Evolutionary conservation across 192 early-diverging fungal species (phyloP).

Genomic region (Physocladia obscura): DNA sequence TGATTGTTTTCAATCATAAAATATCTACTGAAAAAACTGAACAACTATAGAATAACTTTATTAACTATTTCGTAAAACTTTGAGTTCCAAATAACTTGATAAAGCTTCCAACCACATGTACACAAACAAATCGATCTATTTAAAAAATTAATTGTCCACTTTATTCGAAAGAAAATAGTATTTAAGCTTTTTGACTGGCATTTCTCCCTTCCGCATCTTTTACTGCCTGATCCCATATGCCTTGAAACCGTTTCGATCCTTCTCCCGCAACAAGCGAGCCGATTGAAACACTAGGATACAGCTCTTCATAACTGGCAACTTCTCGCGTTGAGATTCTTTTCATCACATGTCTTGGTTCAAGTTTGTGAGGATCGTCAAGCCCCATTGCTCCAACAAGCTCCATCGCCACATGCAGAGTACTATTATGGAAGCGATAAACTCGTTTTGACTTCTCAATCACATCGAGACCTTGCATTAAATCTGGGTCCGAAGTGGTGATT

Average conservation of each 20-base stretch:
- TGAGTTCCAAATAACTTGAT: no score
- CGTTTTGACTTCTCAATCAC: neutral
- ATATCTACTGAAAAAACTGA: no score
- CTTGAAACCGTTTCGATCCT: neutral
- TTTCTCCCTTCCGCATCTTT: neutral
- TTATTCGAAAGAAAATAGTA: no score
- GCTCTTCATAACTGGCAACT: neutral
- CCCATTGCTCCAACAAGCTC: neutral
- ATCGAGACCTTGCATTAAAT: slow-evolving; percentile 1
- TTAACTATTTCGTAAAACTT: no score
- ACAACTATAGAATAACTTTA: no score
- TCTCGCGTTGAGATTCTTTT: neutral
- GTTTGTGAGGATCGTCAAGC: neutral
- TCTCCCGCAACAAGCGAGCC: neutral
- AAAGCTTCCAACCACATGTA: no score
- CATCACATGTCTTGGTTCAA: slow-evolving; percentile 1
- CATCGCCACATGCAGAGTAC: neutral
- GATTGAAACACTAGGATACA: neutral
- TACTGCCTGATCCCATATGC: neutral
- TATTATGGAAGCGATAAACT: neutral
- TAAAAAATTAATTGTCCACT: no score
- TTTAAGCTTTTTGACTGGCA: no score
- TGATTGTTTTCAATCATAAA: no score
- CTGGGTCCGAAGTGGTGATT: neutral
- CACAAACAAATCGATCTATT: no score